Evolutionary conservation across 2,329 filamentous ascomycete species (phyloP).

Genomic region (Sclerotinia minor): DNA sequence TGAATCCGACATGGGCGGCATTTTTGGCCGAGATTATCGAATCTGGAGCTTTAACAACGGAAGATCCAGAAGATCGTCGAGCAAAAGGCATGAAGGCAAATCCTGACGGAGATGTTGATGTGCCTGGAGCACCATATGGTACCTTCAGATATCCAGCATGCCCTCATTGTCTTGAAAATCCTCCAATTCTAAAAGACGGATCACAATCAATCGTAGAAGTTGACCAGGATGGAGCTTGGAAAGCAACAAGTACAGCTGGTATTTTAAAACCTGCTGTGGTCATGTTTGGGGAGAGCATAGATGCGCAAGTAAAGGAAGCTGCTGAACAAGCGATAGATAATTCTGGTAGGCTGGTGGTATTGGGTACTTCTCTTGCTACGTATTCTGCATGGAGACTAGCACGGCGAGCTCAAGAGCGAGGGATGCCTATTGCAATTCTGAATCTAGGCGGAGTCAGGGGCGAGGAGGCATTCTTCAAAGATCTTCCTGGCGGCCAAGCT

Average conservation of each 20-base stretch:
- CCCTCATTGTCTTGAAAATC: slow-evolving; percentile 70
- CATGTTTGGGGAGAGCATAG: slow-evolving; percentile 95
- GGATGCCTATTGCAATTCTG: slow-evolving; percentile 82
- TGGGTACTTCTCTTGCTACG: slow-evolving; percentile 89
- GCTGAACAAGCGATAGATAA: slow-evolving; percentile 80
- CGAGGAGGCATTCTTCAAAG: slow-evolving; percentile 69
- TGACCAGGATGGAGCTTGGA: slow-evolving; percentile 81
- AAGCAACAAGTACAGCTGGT: slow-evolving; percentile 64
- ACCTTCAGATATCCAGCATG: slow-evolving; percentile 92
- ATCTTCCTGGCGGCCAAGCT: slow-evolving; percentile 52
- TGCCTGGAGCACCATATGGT: slow-evolving; percentile 82
- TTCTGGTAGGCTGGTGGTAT: slow-evolving; percentile 71
- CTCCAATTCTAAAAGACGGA: slow-evolving; percentile 58
- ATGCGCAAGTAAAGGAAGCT: slow-evolving; percentile 63
- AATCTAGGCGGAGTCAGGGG: slow-evolving; percentile 84
- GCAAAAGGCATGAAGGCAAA: slow-evolving; percentile 77
- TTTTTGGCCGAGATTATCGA: slow-evolving; percentile 72
- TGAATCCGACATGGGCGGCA: slow-evolving; percentile 84
- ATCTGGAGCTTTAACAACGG: slow-evolving; percentile 73
- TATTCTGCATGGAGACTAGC: slow-evolving; percentile 93
- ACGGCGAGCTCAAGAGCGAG: slow-evolving; percentile 76
- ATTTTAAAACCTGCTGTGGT: slow-evolving; percentile 90
- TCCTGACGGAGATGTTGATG: slow-evolving; percentile 90
- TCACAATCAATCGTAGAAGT: slow-evolving; percentile 61
- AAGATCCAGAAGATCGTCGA: slow-evolving; percentile 69